phyloP scores from a whole-genome alignment of 768 basidiomycete genomes.

The Trametes meyenii region DNA sequence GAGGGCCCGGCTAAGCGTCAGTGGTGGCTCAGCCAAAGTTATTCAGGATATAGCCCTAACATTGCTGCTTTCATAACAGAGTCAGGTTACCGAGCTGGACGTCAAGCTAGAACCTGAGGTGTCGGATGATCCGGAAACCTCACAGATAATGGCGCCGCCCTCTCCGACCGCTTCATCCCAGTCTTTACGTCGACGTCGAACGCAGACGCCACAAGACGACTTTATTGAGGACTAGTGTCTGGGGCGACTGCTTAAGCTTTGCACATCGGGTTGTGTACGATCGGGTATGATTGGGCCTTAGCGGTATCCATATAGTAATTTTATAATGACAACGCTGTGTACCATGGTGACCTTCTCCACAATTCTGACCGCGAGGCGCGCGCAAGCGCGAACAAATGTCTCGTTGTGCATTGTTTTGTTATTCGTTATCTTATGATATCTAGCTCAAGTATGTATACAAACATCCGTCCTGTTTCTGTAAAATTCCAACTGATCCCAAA shows the following conservation, averaged over 20 bases:
- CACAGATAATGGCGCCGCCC: background rate
- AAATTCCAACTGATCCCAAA: background rate
- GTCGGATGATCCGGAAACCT: constrained; percentile 1
- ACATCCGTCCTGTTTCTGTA: background rate
- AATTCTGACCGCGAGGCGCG: too few species aligned
- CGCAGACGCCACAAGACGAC: background rate
- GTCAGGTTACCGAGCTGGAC: background rate
- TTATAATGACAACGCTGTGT: background rate
- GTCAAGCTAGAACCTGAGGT: constrained; percentile 16
- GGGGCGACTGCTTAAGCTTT: background rate
- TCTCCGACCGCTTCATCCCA: background rate
- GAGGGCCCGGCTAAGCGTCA: constrained; percentile 6
- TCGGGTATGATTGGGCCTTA: background rate
- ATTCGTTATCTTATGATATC: background rate
- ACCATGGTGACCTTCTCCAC: background rate
- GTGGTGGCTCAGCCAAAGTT: background rate
- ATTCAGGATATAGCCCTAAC: background rate
- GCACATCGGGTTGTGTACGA: too few species aligned
- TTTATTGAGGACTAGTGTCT: background rate
- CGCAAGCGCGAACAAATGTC: too few species aligned
- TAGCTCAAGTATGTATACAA: background rate
- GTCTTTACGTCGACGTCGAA: constrained; percentile 7
- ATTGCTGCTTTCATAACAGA: background rate
- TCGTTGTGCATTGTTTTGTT: background rate
- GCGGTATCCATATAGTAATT: background rate